Percentiles rank a stretch among this genome's conserved stretches.
These are phyloP conservation scores for Ogataea nakhonphanomensis DNA, from an alignment of 805 yeast genomes.

Conservation along the genomic window DNA sequence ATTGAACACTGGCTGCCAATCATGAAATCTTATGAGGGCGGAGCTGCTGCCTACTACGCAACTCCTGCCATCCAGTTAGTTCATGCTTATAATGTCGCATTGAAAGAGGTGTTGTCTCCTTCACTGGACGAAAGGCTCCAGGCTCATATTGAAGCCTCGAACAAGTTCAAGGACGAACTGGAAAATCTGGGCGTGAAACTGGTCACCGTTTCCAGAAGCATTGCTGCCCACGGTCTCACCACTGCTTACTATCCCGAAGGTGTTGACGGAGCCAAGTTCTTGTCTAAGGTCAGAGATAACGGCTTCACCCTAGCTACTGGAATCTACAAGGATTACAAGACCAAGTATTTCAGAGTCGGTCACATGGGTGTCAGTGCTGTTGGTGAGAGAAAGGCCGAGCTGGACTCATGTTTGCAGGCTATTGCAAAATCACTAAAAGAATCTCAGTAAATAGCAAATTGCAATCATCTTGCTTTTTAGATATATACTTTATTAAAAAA, in stretches of 20 bases:
- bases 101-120: constrained; percentile 57
- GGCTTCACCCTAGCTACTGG: constrained; percentile 88
- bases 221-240: constrained; percentile 84
- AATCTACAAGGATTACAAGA: constrained; percentile 73
- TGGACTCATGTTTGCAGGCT: constrained; percentile 46
- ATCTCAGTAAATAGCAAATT: constrained; percentile 12
- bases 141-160: constrained; percentile 60
- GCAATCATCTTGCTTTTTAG: background rate
- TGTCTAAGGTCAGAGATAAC: constrained; percentile 53
- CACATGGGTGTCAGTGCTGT: constrained; percentile 89
- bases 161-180: constrained; percentile 58
- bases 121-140: constrained; percentile 59
- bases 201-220: constrained; percentile 53
- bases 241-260: constrained; percentile 82
- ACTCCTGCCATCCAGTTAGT: constrained; percentile 92
- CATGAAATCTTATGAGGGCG: constrained; percentile 80
- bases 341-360: constrained; percentile 88
- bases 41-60: constrained; percentile 83
- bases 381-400: constrained; percentile 51
- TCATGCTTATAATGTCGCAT: constrained; percentile 74
- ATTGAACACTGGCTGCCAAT: constrained; percentile 85
- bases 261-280: constrained; percentile 62
- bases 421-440: constrained; percentile 40
- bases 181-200: constrained; percentile 61
- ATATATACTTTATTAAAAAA: constrained; percentile 20